Conservation (phyloP, 2,329 filamentous ascomycete species). For the Lachnellula subtilissima region DNA sequence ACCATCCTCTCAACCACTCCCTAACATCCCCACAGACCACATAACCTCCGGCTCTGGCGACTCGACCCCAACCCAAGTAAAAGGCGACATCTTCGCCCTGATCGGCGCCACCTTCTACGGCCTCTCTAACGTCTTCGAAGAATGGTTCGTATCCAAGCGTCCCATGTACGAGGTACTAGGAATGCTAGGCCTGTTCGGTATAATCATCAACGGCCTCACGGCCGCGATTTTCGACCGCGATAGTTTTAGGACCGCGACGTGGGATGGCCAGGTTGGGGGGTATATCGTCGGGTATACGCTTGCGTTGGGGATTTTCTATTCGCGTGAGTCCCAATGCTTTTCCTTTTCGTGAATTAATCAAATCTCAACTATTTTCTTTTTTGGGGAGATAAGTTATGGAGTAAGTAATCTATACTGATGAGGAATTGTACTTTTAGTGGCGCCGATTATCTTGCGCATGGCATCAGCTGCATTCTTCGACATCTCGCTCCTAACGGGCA, state of each 20-base stretch:
- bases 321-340: conserved; percentile 29
- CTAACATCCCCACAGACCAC: conserved; percentile 55
- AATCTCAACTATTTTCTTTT: too few relatives aligned
- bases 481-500: conserved; percentile 86
- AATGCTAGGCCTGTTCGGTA: conserved; percentile 82
- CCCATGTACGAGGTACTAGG: conserved; percentile 92
- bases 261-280: conserved; percentile 65
- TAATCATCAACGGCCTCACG: conserved; percentile 86
- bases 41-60: conserved; percentile 64
- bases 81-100: conserved; percentile 89
- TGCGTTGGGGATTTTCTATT: conserved; percentile 79
- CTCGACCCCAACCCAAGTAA: conserved; percentile 66
- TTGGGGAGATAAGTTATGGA: too few relatives aligned
- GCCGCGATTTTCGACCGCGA: conserved; percentile 85
- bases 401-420: too few relatives aligned
- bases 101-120: conserved; percentile 89
- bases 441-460: conserved; percentile 84
- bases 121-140: conserved; percentile 84
- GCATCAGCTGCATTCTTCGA: conserved; percentile 93
- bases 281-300: conserved; percentile 91
- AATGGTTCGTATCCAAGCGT: conserved; percentile 83
- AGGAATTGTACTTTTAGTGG: conserved; percentile 38
- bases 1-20: too few relatives aligned
- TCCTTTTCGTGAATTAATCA: too few relatives aligned
- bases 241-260: conserved; percentile 60